These are phyloP conservation scores for Linderina pennispora DNA, from an alignment of 192 early-diverging fungal genomes.

Conservation along the genomic window DNA sequence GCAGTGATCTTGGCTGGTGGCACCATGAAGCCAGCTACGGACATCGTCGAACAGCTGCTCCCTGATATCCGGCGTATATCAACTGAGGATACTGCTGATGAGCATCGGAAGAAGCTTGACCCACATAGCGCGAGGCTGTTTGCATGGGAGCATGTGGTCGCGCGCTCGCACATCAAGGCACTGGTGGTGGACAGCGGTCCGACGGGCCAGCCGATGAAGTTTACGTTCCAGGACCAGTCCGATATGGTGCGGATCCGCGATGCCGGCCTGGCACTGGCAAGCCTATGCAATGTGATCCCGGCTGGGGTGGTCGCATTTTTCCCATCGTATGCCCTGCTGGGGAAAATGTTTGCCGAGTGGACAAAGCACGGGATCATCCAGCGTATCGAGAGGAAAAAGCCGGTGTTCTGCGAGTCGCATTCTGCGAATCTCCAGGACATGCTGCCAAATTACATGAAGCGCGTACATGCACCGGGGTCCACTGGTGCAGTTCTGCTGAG, in stretches of 20 bases:
- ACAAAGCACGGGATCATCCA: conserved; percentile 26
- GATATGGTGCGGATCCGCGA: conserved; percentile 51
- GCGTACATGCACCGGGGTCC: conserved; percentile 28
- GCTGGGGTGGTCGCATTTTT: conserved; percentile 89
- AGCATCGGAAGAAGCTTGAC: conserved; percentile 3
- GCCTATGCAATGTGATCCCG: conserved; percentile 67
- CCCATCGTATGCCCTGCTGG: conserved; percentile 72
- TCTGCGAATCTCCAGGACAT: conserved; percentile 49
- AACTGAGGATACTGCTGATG: neutral
- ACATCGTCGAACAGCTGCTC: conserved; percentile 27
- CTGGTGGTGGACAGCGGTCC: conserved; percentile 62
- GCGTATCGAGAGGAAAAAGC: conserved; percentile 55
- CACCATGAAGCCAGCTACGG: conserved; percentile 81
- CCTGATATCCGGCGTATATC: conserved; percentile 1
- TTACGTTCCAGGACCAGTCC: conserved; percentile 49
- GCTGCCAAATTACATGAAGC: conserved; percentile 54
- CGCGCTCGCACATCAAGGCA: conserved; percentile 65
- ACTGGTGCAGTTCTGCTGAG: conserved; percentile 75
- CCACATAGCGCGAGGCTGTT: conserved; percentile 52
- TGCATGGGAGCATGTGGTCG: conserved; percentile 84
- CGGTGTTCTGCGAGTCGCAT: conserved; percentile 70
- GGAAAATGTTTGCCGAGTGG: conserved; percentile 56
- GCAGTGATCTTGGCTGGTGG: conserved; percentile 87
- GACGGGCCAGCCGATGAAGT: conserved; percentile 51
- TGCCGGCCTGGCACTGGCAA: conserved; percentile 61